Base-by-base conservation (phyloP, 2,329 filamentous ascomycete species). In the Dactylellina cionopaga region DNA sequence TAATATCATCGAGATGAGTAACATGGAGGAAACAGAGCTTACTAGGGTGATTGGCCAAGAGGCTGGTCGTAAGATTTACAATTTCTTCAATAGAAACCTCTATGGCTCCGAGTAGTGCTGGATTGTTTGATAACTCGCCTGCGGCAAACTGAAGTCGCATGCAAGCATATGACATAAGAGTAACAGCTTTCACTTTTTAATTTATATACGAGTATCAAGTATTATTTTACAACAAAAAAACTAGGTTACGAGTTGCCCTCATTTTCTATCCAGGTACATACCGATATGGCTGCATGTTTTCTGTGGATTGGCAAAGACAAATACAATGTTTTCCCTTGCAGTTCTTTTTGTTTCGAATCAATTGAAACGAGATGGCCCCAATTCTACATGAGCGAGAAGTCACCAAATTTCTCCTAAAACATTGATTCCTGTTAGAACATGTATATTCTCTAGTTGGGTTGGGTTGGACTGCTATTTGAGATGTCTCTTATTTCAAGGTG, bases 401-500 rank as follows among this genome's bases (percentile, higher is more conserved):
- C 93, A 85, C 95, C 95, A 84, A 98, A 99, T 88, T 93, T 96
- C 88, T 99, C 95, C 94, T 98, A 79, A 77, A 37, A 46, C 35
- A 33, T 15, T 13, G 25, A 35, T 13, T 11, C 62, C 64, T 19
- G 15, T 65, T 62, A 62, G 19, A 37, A 6, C 35, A 43, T 47
- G 35, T 37, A 19, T 11, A 44, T 24, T 19, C 22, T 31, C 13
- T n/a, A 56, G 9, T 51, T 3, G 27, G 4, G 41, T 15, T 25
- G 55, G 27, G 24, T 7, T 3, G 31, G n/a, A 11, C 24, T 24
- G 19, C 17, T 15, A 11, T 22, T 9, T 43, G 10, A 15, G n/a
- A 39, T 5, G 9, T 4, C 17, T 19, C 11, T 43, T 22, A 9
- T 31, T 35, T 24, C 9, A 17, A 27, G 11, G 46, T 43, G 27